Evolutionary conservation across 805 yeast species (phyloP).

Genomic region (Candida stauntonica): DNA sequence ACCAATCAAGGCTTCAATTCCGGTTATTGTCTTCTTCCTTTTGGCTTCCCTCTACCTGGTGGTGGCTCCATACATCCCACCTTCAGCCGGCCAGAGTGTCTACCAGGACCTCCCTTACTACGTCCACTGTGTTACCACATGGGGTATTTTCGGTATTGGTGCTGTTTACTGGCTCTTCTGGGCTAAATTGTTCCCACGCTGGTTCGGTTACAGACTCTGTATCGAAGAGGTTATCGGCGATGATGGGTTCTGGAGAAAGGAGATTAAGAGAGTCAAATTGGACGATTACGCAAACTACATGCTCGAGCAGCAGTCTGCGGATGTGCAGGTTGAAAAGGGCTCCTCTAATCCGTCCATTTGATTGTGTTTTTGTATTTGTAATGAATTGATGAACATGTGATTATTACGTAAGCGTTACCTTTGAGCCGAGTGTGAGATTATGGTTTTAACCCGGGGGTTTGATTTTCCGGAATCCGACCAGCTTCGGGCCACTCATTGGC

Average conservation of each 20-base stretch:
- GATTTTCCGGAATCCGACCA: no score
- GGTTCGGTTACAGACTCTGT: slow-evolving; percentile 48
- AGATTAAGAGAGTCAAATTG: slow-evolving; percentile 39
- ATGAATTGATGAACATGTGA: no score
- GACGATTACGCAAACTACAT: slow-evolving; percentile 21
- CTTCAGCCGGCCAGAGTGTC: slow-evolving; percentile 59
- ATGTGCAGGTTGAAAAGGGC: no score
- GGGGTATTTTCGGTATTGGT: slow-evolving; percentile 69
- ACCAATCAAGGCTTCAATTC: slow-evolving; percentile 60
- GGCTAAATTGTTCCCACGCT: slow-evolving; percentile 52
- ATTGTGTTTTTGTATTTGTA: no score
- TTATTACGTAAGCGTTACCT: no score
- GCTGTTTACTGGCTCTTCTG: slow-evolving; percentile 63
- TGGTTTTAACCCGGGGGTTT: no score
- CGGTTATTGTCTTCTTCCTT: slow-evolving; percentile 60
- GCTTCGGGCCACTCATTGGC: no score
- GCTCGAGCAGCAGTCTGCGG: slow-evolving; percentile 12
- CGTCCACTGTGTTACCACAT: slow-evolving; percentile 76
- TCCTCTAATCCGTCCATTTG: no score
- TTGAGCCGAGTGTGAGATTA: no score
- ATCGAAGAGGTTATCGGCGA: slow-evolving; percentile 53
- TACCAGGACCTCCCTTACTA: slow-evolving; percentile 71
- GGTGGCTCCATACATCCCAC: slow-evolving; percentile 78
- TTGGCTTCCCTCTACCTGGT: slow-evolving; percentile 63
- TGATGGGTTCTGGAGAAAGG: slow-evolving; percentile 72